A percentile compares a stretch with the other conserved stretches of the same genome.
These are phyloP conservation scores for Trypanosoma cruzi DNA, from an alignment of 208 protist species.

Conservation along the genomic window DNA sequence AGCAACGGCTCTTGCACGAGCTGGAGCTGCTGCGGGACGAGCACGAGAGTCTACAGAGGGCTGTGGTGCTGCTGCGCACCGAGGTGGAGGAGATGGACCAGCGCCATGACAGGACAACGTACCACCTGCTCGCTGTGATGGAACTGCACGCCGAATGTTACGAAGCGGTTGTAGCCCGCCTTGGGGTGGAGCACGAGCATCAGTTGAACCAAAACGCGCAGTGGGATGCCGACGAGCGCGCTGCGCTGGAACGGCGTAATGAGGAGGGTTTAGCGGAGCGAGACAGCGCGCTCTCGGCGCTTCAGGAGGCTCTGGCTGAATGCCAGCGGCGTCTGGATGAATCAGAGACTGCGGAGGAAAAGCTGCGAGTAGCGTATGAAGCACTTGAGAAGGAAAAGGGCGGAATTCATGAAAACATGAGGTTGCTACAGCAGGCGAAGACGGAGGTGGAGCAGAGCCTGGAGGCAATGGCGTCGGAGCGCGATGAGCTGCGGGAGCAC, in stretches of 20 bases:
- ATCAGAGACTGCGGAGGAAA: conserved; percentile 6
- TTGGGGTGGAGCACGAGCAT: neutral
- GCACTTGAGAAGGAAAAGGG: neutral
- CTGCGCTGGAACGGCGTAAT: neutral
- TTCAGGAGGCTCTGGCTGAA: neutral
- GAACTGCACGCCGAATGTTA: neutral
- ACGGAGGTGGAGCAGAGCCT: too few relatives aligned
- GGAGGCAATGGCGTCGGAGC: too few relatives aligned
- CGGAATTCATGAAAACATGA: too few relatives aligned
- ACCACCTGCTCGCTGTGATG: conserved; percentile 9
- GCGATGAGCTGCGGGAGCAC: too few relatives aligned
- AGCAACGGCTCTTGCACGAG: conserved; percentile 4
- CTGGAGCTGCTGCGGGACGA: conserved; percentile 27
- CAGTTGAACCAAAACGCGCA: neutral
- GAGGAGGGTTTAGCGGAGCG: conserved; percentile 11
- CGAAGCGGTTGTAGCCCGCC: conserved; percentile 26
- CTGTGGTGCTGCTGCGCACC: neutral
- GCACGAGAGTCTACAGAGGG: neutral
- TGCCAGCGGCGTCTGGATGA: conserved; percentile 1
- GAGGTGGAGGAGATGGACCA: conserved; percentile 28
- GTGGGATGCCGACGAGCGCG: neutral
- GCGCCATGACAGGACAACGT: conserved; percentile 6
- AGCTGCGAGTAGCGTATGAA: conserved; percentile 10
- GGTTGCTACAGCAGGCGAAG: too few relatives aligned
- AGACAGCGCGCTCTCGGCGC: neutral